Base-by-base conservation (phyloP, 1,284 basidiomycete genomes). In the Earliella scabrosa region DNA sequence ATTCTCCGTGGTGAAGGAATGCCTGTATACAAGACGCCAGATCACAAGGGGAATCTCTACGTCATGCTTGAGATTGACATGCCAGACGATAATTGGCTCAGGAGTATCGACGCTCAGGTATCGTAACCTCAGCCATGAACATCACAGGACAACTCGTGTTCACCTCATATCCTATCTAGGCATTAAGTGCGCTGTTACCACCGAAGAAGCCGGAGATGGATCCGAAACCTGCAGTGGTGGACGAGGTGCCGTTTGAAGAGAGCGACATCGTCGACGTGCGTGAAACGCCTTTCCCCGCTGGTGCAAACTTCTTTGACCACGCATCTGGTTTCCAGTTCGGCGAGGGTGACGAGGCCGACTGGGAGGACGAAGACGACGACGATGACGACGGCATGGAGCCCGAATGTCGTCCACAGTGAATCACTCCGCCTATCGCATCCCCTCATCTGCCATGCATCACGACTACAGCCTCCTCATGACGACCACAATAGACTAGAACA, bases 31-130 rank as follows among this genome's bases (percentile, higher is more conserved):
- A 88, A 89, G 61, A 79, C 77, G 24, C 75, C 82, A 20, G 82
- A 87, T 53, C 75, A 81, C 59, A 90, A 86, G 68, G 95, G 95
- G 11, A 88, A 96, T 68, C 76, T 97, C 46, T 93, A 87, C 61
- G 79, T 97, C 50, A 81, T 88, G 55, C 83, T 97, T 54, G 82
- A 88, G 50, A 81, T 97, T 51, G 93, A 96, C 73, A 95, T 95
- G 90, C 92, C 93, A 9, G 77, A 80, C 56, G 76, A 82, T 47
- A 74, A 82, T 39, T 94, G 92, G 91, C 69, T 92, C 29, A 77
- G 73, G 57, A 77, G 75, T 2, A 73, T 88, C 32, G 85, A 92
- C 66, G 68, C 68, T 35, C 73, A 79, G 70, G 90, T 90, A 65
- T 29, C 66, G 53, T 4, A 47, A n/a, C 13, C 6, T 13, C 13